These are phyloP conservation scores for Eremomyces bilateralis DNA, from an alignment of 495 filamentous ascomycete species.

Conservation along the genomic window DNA sequence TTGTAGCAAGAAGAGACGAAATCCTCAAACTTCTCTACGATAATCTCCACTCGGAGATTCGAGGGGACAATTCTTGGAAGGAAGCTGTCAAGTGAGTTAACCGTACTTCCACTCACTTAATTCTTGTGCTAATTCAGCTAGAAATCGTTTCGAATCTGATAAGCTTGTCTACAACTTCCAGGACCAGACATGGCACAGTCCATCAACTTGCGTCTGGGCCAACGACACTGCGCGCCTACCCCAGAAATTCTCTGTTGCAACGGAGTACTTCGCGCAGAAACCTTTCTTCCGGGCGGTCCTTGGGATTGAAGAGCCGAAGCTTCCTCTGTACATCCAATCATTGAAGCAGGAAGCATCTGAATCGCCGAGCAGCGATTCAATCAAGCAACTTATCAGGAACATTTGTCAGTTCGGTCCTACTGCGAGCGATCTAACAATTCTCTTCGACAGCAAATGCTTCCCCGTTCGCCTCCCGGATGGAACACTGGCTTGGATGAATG, in stretches of 20 bases:
- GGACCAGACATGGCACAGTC: neutral
- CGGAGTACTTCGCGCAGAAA: neutral
- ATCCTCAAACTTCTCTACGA: neutral
- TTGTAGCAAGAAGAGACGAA: neutral
- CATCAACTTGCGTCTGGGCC: conserved; percentile 3
- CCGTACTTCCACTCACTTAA: neutral
- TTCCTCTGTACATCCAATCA: conserved; percentile 1
- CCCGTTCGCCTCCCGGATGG: conserved; percentile 1
- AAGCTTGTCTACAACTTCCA: neutral
- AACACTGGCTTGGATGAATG: neutral
- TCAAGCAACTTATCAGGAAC: too few relatives aligned
- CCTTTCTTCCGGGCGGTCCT: conserved; percentile 1
- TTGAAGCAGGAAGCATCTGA: neutral
- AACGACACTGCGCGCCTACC: neutral
- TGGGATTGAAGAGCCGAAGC: neutral
- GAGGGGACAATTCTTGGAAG: too few relatives aligned
- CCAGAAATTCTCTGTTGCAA: conserved; percentile 2
- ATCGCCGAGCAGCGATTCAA: neutral
- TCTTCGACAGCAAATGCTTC: neutral
- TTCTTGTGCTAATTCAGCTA: neutral
- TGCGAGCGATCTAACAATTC: neutral
- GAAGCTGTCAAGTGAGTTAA: neutral
- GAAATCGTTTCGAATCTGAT: neutral
- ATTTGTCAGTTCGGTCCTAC: conserved; percentile 1
- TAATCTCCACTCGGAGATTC: neutral